Evolutionary conservation across 1,139 yeast species (phyloP), one percentile per base, ranked within the genome.

Genomic region (Spencermartinsiella ligniputridi): DNA sequence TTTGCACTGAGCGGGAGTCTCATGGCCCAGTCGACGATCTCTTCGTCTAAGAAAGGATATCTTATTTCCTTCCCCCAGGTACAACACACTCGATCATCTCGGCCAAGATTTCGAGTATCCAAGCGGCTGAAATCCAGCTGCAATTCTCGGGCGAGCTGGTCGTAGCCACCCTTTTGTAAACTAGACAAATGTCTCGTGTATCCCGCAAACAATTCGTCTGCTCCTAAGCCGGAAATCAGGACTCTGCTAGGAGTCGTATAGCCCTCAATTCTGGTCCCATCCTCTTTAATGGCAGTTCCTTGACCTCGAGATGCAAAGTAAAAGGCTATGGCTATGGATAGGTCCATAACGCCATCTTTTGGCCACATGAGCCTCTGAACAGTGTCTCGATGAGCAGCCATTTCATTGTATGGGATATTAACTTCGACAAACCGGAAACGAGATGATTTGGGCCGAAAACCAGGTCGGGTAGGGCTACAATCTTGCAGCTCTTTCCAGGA

Each of bases 121-220:
- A 92, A 78, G 19, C 88, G 75, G 25, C 74, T 70, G 35, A 94
- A 80, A 58, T 92, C 97, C 44, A 73, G 66, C 15, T 74, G 72
- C 33, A 92, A 68, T 56, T 88, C 95, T 2, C 62, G 61, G 1
- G 68, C 65, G 15, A 83, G 61, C 21, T 67, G 68, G 1, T 52
- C 60, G 16, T 61, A 58, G 2, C 72, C 64, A 2, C 50, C 47
- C 0, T 37, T 47, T 1, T 56, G 47, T 25, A 52, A 54, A 38
- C 52, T 52, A 27, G 78, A 67, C 45, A 79, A 81, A 58, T 86
- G 95, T 32, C 95, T 66, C 1, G 88, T 85, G 62, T 92, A 92
- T 0, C 99, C 99, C 0, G 95, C 99, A 69, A 85, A 89, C 22
- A 79, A 68, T 64, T 92, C 98, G 65, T 92, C 99, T 0, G 98